These are phyloP conservation scores for Boletus coccyginus DNA, from an alignment of 768 basidiomycete genomes.

Conservation along the genomic window DNA sequence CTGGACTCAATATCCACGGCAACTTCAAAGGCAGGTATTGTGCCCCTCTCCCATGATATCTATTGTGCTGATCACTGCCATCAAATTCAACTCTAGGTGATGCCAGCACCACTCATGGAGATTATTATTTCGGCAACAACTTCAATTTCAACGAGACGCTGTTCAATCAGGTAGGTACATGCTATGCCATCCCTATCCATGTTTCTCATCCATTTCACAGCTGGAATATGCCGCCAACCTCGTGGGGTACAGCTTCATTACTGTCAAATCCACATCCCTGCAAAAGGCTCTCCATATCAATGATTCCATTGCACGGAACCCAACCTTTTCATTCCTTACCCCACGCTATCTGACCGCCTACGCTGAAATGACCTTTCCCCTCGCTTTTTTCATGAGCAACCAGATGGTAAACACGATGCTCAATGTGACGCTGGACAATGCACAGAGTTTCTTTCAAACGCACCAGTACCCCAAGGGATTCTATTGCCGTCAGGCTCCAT, in stretches of 20 bases:
- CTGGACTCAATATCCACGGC: constrained; percentile 22
- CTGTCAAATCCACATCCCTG: constrained; percentile 20
- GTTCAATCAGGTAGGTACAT: constrained; percentile 15
- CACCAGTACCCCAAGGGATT: constrained; percentile 20
- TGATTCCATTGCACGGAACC: constrained; percentile 25
- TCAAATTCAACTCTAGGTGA: constrained; percentile 13
- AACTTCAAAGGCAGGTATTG: constrained; percentile 20
- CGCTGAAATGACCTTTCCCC: constrained; percentile 22
- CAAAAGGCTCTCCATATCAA: constrained; percentile 22
- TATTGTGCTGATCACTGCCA: neutral
- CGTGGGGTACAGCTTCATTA: constrained; percentile 18
- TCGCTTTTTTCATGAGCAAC: constrained; percentile 25
- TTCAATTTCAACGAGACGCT: constrained; percentile 26
- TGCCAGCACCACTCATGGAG: constrained; percentile 23
- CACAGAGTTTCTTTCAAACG: constrained; percentile 17
- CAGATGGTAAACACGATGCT: constrained; percentile 19
- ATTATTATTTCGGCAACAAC: constrained; percentile 28
- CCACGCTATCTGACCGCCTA: constrained; percentile 21
- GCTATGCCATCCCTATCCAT: accelerated
- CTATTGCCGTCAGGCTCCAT: constrained; percentile 18
- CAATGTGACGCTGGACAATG: constrained; percentile 11
- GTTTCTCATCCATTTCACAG: constrained; percentile 4
- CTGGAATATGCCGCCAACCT: constrained; percentile 16
- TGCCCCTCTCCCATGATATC: neutral
- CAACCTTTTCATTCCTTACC: constrained; percentile 20